Evolutionary conservation across 2,329 filamentous ascomycete species (phyloP).

Genomic region (Phaeosphaeria sp.): DNA sequence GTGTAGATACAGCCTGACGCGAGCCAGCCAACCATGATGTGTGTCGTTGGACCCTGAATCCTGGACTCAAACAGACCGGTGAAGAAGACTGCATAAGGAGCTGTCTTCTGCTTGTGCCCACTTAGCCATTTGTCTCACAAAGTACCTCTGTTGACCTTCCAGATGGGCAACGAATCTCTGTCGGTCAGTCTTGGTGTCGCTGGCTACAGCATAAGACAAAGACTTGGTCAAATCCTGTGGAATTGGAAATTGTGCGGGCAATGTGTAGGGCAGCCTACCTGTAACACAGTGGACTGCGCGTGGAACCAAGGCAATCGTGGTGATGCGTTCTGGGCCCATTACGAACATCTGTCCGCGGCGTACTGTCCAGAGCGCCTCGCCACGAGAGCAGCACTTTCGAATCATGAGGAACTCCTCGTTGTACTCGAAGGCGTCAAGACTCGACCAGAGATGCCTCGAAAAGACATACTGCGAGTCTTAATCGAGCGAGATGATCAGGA

Average conservation of each 20-base stretch:
- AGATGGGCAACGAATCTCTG: not conserved
- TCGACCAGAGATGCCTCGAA: not conserved
- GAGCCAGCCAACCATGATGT: no score
- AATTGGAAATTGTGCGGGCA: not conserved
- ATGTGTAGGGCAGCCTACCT: not conserved
- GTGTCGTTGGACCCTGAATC: no score
- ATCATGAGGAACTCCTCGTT: not conserved
- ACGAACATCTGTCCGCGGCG: not conserved
- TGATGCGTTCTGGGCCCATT: not conserved
- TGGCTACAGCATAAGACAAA: not conserved
- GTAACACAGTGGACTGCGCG: not conserved
- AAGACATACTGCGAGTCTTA: not conserved
- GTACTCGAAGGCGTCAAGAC: not conserved
- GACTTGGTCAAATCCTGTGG: not conserved
- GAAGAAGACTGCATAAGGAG: no score
- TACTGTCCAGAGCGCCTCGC: not conserved
- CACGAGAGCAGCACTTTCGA: not conserved
- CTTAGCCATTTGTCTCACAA: not conserved
- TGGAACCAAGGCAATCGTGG: not conserved
- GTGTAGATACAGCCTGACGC: no score
- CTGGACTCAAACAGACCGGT: no score
- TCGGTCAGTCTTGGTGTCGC: not conserved
- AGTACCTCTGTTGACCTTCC: not conserved
- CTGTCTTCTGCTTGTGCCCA: no score
- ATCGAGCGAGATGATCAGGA: not conserved